These are phyloP conservation scores for Leccinellum albellum DNA, from an alignment of 768 basidiomycete genomes.

Conservation along the genomic window DNA sequence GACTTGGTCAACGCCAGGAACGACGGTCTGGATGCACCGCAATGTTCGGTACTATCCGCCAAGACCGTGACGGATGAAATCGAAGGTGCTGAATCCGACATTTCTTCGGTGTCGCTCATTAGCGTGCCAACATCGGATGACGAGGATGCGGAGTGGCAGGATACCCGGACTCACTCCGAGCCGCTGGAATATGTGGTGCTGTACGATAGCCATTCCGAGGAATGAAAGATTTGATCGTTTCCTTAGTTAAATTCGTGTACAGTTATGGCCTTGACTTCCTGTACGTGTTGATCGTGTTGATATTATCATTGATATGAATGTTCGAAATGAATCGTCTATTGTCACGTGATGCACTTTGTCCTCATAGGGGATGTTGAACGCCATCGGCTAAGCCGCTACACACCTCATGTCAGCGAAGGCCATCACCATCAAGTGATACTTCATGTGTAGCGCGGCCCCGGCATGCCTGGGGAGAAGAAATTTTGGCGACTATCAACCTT, in stretches of 20 bases:
- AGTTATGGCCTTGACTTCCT: neutral
- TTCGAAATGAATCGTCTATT: neutral
- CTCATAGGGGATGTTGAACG: slow-evolving; percentile 9
- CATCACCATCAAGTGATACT: neutral
- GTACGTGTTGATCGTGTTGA: neutral
- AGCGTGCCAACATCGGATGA: slow-evolving; percentile 57
- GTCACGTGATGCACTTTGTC: slow-evolving; percentile 8
- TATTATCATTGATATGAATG: no score
- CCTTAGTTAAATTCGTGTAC: slow-evolving; percentile 5
- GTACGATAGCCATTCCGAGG: slow-evolving; percentile 63
- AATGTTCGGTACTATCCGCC: slow-evolving; percentile 16
- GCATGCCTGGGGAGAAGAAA: slow-evolving; percentile 28
- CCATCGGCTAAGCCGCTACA: neutral
- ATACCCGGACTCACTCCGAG: slow-evolving; percentile 44
- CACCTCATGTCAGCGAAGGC: neutral
- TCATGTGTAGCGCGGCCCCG: slow-evolving; percentile 9
- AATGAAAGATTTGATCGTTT: slow-evolving; percentile 22
- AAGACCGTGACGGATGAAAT: slow-evolving; percentile 39
- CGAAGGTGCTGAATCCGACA: slow-evolving; percentile 35
- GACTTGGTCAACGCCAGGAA: slow-evolving; percentile 11
- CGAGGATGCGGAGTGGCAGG: slow-evolving; percentile 57
- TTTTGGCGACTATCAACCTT: slow-evolving; percentile 23
- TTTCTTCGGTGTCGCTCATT: slow-evolving; percentile 54
- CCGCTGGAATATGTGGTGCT: slow-evolving; percentile 65
- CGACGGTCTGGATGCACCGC: slow-evolving; percentile 5